phyloP scores from a whole-genome alignment of 169 alveolate species.

The Plasmodium malariae region DNA sequence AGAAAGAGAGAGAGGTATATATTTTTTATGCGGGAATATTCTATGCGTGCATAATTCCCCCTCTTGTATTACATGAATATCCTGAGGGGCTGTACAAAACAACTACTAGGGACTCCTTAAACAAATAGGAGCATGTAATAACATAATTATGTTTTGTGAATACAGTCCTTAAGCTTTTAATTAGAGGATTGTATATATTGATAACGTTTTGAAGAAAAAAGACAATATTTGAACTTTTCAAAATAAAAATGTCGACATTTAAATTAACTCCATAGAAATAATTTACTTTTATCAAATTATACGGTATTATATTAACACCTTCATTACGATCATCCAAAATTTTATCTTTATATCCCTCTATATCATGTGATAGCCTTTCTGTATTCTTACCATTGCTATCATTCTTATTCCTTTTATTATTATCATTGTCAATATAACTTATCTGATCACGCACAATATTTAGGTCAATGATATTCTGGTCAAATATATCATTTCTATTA shows the following conservation, averaged over 20 bases:
- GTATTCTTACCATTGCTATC: neutral
- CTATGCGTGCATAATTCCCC: too few relatives aligned
- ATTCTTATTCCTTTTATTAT: neutral
- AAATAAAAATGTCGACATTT: slow-evolving; percentile 50
- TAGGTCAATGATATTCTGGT: slow-evolving; percentile 14
- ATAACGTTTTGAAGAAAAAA: slow-evolving; percentile 62
- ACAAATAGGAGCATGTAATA: slow-evolving; percentile 39
- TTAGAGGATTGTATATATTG: slow-evolving; percentile 57
- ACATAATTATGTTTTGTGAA: slow-evolving; percentile 38
- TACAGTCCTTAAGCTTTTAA: slow-evolving; percentile 19
- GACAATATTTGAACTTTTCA: slow-evolving; percentile 31
- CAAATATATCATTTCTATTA: slow-evolving; percentile 20
- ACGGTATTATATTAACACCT: slow-evolving; percentile 18
- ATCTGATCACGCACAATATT: neutral
- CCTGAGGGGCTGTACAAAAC: slow-evolving; percentile 29
- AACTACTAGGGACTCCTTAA: slow-evolving; percentile 17
- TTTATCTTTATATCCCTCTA: neutral
- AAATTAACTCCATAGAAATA: slow-evolving; percentile 52
- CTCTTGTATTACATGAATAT: slow-evolving; percentile 63
- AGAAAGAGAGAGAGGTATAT: neutral
- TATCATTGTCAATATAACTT: neutral
- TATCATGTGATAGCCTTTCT: neutral
- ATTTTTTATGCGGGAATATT: neutral
- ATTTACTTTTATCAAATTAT: slow-evolving; percentile 28
- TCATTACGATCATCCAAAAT: neutral